These are phyloP conservation scores for Plectranthus barbatus DNA, from an alignment of 257 asterid genomes.

Conservation along the genomic window DNA sequence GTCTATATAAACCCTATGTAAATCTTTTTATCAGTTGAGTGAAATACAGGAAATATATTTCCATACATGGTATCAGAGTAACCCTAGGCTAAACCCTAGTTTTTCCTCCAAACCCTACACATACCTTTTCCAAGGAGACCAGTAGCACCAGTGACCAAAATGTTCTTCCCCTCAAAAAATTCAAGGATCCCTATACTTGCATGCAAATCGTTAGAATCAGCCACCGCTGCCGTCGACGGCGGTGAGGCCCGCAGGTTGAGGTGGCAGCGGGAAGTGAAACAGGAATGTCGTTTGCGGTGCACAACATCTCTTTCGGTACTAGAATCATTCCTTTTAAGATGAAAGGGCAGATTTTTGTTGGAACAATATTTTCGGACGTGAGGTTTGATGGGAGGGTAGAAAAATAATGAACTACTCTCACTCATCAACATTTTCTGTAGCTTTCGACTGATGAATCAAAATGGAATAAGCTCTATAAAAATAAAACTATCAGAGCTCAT, in stretches of 20 bases:
- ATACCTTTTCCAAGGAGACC: constrained; percentile 57
- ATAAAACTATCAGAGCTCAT: no score
- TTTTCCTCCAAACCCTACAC: no score
- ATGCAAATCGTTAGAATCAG: neutral
- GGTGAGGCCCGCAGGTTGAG: neutral
- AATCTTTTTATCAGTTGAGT: no score
- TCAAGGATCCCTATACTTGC: constrained; percentile 41
- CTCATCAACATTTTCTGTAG: neutral
- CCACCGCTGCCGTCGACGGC: neutral
- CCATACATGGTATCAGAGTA: no score
- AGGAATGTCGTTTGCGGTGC: neutral
- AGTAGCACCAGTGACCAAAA: constrained; percentile 47
- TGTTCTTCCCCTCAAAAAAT: constrained; percentile 37
- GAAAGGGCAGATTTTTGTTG: neutral
- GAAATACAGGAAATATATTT: no score
- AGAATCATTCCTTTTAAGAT: neutral
- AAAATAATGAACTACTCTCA: neutral
- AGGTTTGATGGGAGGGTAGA: neutral
- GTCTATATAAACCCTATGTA: no score
- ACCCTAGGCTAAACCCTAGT: no score
- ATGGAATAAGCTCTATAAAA: no score
- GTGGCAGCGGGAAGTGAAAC: neutral
- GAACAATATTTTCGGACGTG: neutral
- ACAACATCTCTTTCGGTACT: neutral
- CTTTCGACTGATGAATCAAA: neutral